These are phyloP conservation scores for Cryptococcus sp. DNA, from an alignment of 1,284 basidiomycete species.

Conservation along the genomic window DNA sequence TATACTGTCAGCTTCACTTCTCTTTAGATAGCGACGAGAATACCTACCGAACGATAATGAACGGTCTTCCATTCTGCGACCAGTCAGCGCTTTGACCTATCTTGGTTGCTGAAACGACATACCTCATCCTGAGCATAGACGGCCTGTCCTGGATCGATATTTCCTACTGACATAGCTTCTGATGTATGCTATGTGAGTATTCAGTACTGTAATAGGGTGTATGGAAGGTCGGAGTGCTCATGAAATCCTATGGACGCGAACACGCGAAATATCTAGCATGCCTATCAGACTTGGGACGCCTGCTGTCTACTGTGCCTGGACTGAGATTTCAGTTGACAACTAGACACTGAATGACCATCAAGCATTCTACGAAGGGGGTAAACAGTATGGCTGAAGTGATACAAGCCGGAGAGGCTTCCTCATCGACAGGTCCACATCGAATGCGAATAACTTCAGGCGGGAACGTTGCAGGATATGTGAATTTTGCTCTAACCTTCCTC, in stretches of 20 bases:
- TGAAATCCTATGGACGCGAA: not conserved
- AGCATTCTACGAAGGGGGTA: no score
- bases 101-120: no score
- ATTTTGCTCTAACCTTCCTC: slow-evolving; percentile 48
- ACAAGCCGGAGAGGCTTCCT: no score
- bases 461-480: slow-evolving; percentile 7
- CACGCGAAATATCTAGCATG: not conserved
- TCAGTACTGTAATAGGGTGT: not conserved
- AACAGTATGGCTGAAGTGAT: no score
- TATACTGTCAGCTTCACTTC: slow-evolving; percentile 6
- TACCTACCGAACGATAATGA: slow-evolving; percentile 74
- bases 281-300: not conserved
- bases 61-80: slow-evolving; percentile 83
- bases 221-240: not conserved
- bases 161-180: slow-evolving; percentile 39
- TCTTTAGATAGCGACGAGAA: not conserved
- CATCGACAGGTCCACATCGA: slow-evolving; percentile 1
- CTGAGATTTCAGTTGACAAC: no score
- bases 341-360: no score
- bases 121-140: slow-evolving; percentile 91
- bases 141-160: slow-evolving; percentile 55
- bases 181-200: not conserved
- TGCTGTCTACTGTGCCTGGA: no score
- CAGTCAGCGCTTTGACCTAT: no score
- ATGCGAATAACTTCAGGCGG: slow-evolving; percentile 18